Conservation (phyloP, 129 eudicot genomes). For the Erigeron canadensis region DNA sequence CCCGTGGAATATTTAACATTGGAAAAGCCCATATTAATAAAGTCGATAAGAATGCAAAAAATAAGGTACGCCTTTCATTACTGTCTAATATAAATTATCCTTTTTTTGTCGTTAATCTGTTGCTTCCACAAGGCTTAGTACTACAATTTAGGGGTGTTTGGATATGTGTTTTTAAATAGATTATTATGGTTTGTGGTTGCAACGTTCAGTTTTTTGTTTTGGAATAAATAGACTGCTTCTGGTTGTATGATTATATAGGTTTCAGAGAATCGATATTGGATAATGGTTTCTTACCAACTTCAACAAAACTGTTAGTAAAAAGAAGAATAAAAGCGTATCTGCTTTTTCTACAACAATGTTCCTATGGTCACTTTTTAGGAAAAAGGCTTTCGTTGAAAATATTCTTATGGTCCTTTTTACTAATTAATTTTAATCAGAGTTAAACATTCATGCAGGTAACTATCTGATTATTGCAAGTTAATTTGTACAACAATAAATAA, state of each 20-base stretch:
- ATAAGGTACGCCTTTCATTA: slow-evolving; percentile 49
- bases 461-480: background rate
- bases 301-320: background rate
- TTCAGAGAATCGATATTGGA: too few relatives aligned
- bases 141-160: background rate
- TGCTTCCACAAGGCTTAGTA: background rate
- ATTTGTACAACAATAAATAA: background rate
- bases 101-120: background rate
- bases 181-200: too few relatives aligned
- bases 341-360: background rate
- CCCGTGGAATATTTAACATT: slow-evolving; percentile 71
- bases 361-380: background rate
- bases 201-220: background rate
- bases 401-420: background rate
- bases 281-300: too few relatives aligned
- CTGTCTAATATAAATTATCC: background rate
- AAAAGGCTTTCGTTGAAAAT: background rate
- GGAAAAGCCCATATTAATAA: slow-evolving; percentile 71
- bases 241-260: too few relatives aligned
- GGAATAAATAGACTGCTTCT: background rate
- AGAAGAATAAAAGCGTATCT: background rate
- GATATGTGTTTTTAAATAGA: background rate
- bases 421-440: background rate
- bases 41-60: slow-evolving; percentile 71
- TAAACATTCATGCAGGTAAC: background rate